Evolutionary conservation across 1,284 basidiomycete genomes (phyloP).

Genomic region (Stereum hirsutum): DNA sequence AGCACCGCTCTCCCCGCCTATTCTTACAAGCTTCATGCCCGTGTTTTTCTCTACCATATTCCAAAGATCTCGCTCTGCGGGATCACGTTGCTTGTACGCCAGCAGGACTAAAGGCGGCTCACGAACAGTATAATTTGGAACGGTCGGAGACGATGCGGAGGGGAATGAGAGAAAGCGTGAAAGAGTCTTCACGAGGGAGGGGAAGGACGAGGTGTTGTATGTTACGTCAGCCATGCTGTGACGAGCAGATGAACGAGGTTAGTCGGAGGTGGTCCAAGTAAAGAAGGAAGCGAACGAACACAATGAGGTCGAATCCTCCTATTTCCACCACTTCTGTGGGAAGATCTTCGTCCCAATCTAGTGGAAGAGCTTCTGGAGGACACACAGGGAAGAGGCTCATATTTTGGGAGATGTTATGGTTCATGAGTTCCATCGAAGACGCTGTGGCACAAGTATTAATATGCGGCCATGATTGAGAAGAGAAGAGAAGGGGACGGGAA

Average conservation of each 20-base stretch:
- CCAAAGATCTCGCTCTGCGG: slow-evolving; percentile 68
- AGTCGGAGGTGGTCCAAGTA: too few species aligned
- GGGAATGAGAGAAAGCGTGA: slow-evolving; percentile 28
- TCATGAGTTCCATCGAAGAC: slow-evolving; percentile 72
- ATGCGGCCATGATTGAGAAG: background rate
- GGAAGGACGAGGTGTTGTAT: slow-evolving; percentile 82
- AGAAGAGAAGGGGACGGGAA: slow-evolving; percentile 7
- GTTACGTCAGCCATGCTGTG: slow-evolving; percentile 82
- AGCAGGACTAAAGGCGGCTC: slow-evolving; percentile 46
- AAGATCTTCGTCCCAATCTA: slow-evolving; percentile 66
- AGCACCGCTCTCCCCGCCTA: slow-evolving; percentile 45
- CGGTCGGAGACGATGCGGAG: slow-evolving; percentile 9
- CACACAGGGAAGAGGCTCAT: slow-evolving; percentile 18
- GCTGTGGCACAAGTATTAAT: slow-evolving; percentile 30
- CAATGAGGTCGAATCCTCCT: slow-evolving; percentile 42
- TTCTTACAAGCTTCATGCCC: slow-evolving; percentile 42
- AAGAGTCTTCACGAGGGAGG: slow-evolving; percentile 52
- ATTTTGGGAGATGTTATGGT: slow-evolving; percentile 60
- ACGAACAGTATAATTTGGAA: background rate
- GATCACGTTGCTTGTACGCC: slow-evolving; percentile 79
- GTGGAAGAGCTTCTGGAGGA: slow-evolving; percentile 34
- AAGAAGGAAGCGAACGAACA: slow-evolving; percentile 28
- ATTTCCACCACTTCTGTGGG: slow-evolving; percentile 32
- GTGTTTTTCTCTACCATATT: slow-evolving; percentile 34
- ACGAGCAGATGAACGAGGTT: background rate